A percentile compares a stretch with the other conserved stretches of the same genome.
phyloP scores from a whole-genome alignment of 352 stramenopile species.

The Phytophthora constricta region DNA sequence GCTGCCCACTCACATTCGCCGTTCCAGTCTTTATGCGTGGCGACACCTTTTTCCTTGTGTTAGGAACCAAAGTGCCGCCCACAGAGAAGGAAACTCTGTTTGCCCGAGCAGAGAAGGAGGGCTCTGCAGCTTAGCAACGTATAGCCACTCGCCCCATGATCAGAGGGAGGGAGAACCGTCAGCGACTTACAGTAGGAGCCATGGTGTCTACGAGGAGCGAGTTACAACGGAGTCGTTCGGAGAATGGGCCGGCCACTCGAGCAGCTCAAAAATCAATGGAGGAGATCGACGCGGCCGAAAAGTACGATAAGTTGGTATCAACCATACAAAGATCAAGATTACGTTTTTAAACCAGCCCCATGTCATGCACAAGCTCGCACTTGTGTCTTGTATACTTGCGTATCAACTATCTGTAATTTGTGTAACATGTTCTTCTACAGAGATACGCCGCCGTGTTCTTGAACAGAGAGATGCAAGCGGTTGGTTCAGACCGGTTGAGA shows the following conservation, averaged over 20 bases:
- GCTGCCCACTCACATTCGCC: background rate
- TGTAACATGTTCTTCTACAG: constrained; percentile 44
- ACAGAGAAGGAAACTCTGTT: constrained; percentile 93
- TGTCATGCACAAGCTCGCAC: too few species aligned
- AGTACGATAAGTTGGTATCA: background rate
- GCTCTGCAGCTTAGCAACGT: constrained; percentile 89
- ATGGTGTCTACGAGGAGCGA: constrained; percentile 40
- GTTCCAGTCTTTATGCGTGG: constrained; percentile 58
- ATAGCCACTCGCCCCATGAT: constrained; percentile 39
- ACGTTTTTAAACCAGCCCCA: too few species aligned
- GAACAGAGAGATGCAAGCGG: constrained; percentile 49
- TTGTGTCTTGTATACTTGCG: too few species aligned
- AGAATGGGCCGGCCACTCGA: constrained; percentile 31
- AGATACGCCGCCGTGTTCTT: constrained; percentile 9
- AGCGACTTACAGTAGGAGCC: constrained; percentile 62
- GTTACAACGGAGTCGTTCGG: constrained; percentile 45
- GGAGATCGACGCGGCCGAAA: constrained; percentile 2
- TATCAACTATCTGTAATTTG: constrained; percentile 16
- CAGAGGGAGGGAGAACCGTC: background rate
- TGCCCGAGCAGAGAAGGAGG: constrained; percentile 85
- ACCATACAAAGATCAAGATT: background rate
- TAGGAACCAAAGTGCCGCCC: constrained; percentile 32
- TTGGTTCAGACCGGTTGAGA: constrained; percentile 43
- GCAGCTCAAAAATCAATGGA: constrained; percentile 42
- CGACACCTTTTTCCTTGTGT: constrained; percentile 13